Percentiles rank a stretch among this genome's conserved stretches.
phyloP scores from a whole-genome alignment of 768 basidiomycete species.

The Suillus americanus region DNA sequence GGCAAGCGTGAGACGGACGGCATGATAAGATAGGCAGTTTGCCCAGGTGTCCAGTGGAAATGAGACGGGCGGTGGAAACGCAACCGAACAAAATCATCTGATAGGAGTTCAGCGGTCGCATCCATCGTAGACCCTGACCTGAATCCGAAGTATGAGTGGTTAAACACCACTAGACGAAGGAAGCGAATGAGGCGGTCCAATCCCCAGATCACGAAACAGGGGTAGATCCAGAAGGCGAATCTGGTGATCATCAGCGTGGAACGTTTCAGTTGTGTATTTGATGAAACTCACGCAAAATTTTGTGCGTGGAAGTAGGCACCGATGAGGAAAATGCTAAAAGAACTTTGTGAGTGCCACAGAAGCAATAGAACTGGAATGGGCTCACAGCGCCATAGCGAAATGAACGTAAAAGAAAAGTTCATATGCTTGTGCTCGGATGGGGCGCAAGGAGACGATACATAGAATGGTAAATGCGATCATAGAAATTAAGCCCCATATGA shows the following conservation, averaged over 20 bases:
- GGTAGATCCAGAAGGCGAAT: slow-evolving; percentile 40
- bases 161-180: slow-evolving; percentile 40
- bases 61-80: slow-evolving; percentile 40
- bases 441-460: slow-evolving; percentile 45
- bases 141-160: slow-evolving; percentile 36
- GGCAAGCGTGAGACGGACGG: slow-evolving; percentile 41
- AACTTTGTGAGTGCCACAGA: background rate
- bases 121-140: slow-evolving; percentile 25
- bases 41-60: slow-evolving; percentile 51
- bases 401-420: slow-evolving; percentile 52
- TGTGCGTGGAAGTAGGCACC: slow-evolving; percentile 32
- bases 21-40: slow-evolving; percentile 51
- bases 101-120: slow-evolving; percentile 41
- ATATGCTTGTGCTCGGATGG: slow-evolving; percentile 43
- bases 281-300: slow-evolving; percentile 6
- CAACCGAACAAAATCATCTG: slow-evolving; percentile 44
- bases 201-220: slow-evolving; percentile 51
- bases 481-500: slow-evolving; percentile 32
- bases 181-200: slow-evolving; percentile 49
- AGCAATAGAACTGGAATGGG: background rate
- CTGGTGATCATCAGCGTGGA: slow-evolving; percentile 9
- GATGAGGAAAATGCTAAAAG: slow-evolving; percentile 29
- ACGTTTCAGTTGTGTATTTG: background rate
- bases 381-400: slow-evolving; percentile 39
- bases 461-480: slow-evolving; percentile 40